phyloP scores from a whole-genome alignment of 352 stramenopile species.

The Globisporangium camurandrum region DNA sequence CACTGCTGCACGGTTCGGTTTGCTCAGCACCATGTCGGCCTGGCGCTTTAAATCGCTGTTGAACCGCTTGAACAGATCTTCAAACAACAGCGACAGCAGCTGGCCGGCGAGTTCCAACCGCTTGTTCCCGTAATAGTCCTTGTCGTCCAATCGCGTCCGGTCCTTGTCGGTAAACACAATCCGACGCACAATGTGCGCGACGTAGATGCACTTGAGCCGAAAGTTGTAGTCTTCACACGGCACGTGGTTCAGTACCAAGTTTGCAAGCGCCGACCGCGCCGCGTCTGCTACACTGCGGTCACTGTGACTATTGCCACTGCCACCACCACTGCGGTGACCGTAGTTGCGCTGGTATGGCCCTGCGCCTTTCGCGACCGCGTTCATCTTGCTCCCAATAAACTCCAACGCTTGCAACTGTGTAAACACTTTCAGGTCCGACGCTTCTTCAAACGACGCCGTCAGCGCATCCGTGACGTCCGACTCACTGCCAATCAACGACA shows the following conservation, averaged over 20 bases:
- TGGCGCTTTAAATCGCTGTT: conserved; percentile 98
- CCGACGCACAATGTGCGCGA: conserved; percentile 95
- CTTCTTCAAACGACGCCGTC: conserved; percentile 94
- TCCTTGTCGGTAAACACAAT: conserved; percentile 85
- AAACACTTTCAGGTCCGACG: conserved; percentile 91
- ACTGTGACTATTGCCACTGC: conserved; percentile 22
- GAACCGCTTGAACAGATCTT: conserved; percentile 98
- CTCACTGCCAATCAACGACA: conserved; percentile 93
- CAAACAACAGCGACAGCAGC: conserved; percentile 97
- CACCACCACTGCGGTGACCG: conserved; percentile 25
- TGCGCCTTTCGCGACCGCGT: conserved; percentile 52
- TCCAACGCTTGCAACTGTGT: conserved; percentile 93
- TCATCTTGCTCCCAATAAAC: conserved; percentile 97
- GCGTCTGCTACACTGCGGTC: conserved; percentile 88
- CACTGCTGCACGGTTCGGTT: conserved; percentile 95
- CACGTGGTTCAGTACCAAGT: conserved; percentile 98
- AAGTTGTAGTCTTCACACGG: conserved; percentile 98
- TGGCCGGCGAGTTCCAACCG: conserved; percentile 98
- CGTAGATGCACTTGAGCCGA: conserved; percentile 96
- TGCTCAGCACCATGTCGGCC: conserved; percentile 96
- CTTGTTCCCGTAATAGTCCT: conserved; percentile 99
- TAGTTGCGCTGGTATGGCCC: conserved; percentile 27
- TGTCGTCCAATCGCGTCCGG: conserved; percentile 92
- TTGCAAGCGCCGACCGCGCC: conserved; percentile 95
- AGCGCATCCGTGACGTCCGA: conserved; percentile 92